Base-by-base conservation (phyloP, 2,329 filamentous ascomycete species). In the Chaetomium olivaceum region DNA sequence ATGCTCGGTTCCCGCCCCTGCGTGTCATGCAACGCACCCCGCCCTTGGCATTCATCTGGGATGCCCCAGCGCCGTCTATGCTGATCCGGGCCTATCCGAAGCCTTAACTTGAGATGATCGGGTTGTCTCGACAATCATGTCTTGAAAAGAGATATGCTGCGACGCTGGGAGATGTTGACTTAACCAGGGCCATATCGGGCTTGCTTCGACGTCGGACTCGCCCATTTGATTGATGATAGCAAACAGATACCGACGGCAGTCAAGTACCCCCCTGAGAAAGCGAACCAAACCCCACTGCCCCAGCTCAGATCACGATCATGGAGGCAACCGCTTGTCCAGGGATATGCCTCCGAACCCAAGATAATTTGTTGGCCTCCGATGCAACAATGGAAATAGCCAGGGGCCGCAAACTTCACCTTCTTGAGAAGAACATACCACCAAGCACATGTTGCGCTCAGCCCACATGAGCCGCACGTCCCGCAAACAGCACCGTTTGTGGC, bases 11-110 rank as follows among this genome's bases (percentile, higher is more conserved):
- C 52, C 46, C 43, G 11, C 6, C 50, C 33, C 14, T 56, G 51
- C 36, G 39, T 48, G 25, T 57, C 43, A 65, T 65, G 63, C 43
- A 54, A 54, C 43, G 54, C 43, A 61, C 54, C 63, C 63, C 58
- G 25, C 43, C 52, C 58, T 65, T 61, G 58, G 57, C 57, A 25
- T 33, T 55, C 51, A 48, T 50, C 29, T 39, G 19, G 9, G 19
- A 43, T 1, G 51, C 27, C 33, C 27, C n/a, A 11, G 56, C 39
- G 29, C 50, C 50, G 27, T 58, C 33, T 36, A 58, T 61, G 58
- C 58, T 23, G 56, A 50, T 48, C 50, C 48, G 33, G 19, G 21
- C 16, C 23, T 52, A 31, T 27, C 23, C 33, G 46, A 19, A 14
- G 46, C 21, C 21, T 52, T 11, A 12, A 23, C 2, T 29, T 48